A percentile compares a stretch with the other conserved stretches of the same genome.
These are phyloP conservation scores for Pterulicium gracile DNA, from an alignment of 1,284 basidiomycete genomes.

Conservation along the genomic window DNA sequence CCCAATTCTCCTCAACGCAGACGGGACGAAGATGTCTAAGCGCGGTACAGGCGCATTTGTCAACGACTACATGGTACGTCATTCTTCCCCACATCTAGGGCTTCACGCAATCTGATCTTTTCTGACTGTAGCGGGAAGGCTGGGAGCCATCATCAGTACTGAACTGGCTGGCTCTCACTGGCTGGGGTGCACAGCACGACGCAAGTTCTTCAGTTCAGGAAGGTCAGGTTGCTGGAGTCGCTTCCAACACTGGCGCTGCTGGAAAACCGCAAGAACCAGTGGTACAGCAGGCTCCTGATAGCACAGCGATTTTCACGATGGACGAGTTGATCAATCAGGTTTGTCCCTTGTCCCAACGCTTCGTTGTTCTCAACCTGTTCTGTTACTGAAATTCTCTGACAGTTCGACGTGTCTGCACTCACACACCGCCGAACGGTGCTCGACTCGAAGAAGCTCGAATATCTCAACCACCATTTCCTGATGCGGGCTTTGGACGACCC, in stretches of 20 bases:
- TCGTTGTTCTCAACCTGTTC: neutral
- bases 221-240: constrained; percentile 11
- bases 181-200: constrained; percentile 68
- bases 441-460: constrained; percentile 61
- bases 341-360: neutral
- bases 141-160: constrained; percentile 87
- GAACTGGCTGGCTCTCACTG: constrained; percentile 90
- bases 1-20: constrained; percentile 82
- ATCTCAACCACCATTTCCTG: constrained; percentile 64
- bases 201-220: constrained; percentile 11
- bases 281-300: constrained; percentile 40
- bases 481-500: constrained; percentile 31
- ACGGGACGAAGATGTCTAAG: constrained; percentile 94
- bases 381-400: neutral
- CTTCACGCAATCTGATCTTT: constrained; percentile 1
- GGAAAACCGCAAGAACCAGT: constrained; percentile 10
- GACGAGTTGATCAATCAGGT: constrained; percentile 56
- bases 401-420: constrained; percentile 64
- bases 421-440: constrained; percentile 71
- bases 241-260: constrained; percentile 7
- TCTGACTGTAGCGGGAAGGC: constrained; percentile 45
- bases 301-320: constrained; percentile 54
- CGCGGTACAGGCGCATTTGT: constrained; percentile 85
- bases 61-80: constrained; percentile 70
- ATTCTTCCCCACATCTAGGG: constrained; percentile 13